Percentiles rank a stretch among this genome's conserved stretches.
Conservation (phyloP, 495 filamentous ascomycete species). For the Daldinia childiae region DNA sequence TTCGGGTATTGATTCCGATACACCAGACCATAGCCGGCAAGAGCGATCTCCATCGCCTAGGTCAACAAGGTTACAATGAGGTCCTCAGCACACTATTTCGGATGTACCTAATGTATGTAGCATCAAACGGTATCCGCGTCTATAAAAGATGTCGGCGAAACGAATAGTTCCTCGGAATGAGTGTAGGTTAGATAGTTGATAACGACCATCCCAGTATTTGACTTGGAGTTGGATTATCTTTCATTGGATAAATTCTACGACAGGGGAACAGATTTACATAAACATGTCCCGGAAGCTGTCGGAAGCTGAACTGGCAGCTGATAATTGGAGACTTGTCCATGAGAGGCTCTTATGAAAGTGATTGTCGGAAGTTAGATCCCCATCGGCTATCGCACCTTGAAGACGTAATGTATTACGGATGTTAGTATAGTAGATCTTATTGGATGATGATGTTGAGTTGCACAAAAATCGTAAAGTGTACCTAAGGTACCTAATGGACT, state of each 20-base stretch:
- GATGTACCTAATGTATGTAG: slow-evolving; percentile 12
- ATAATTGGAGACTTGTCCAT: neutral
- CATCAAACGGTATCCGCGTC: neutral
- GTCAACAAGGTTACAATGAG: slow-evolving; percentile 6
- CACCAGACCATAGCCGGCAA: slow-evolving; percentile 26
- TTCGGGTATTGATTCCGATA: slow-evolving; percentile 30
- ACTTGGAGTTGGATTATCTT: too few relatives aligned
- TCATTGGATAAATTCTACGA: neutral
- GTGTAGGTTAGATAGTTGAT: too few relatives aligned
- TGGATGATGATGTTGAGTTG: neutral
- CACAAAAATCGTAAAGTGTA: neutral
- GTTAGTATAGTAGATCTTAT: neutral
- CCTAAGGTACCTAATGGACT: too few relatives aligned
- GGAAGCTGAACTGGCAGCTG: neutral
- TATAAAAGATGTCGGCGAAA: neutral
- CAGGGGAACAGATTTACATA: neutral
- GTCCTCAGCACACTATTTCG: slow-evolving; percentile 7
- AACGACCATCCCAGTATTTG: neutral
- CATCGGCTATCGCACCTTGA: neutral
- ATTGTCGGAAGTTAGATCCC: neutral
- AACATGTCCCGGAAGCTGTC: neutral
- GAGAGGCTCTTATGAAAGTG: neutral
- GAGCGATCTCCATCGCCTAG: slow-evolving; percentile 6
- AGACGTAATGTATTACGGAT: neutral
- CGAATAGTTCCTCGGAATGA: neutral